These are phyloP conservation scores for Phragmites australis DNA, from an alignment of 176 grass and related monocot species.

Conservation along the genomic window DNA sequence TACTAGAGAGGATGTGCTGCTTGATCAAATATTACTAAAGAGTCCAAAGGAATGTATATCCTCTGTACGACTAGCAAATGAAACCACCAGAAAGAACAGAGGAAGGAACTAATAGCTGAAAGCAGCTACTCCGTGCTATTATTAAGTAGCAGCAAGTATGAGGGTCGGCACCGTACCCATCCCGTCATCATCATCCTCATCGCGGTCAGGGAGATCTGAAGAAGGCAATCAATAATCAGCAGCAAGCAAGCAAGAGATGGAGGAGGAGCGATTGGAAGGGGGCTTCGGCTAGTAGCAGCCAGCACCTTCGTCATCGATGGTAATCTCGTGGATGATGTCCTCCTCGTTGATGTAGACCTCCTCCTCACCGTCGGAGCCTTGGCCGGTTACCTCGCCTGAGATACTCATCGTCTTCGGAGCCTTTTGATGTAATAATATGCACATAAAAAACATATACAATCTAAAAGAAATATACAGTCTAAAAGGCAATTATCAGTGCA, in stretches of 20 bases:
- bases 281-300: background rate
- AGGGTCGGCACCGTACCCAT: slow-evolving; percentile 40
- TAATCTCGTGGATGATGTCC: slow-evolving; percentile 69
- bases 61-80: no score
- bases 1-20: background rate
- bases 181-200: slow-evolving; percentile 4
- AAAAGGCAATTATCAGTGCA: no score
- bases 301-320: slow-evolving; percentile 61
- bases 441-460: no score
- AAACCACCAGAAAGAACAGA: no score
- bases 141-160: background rate
- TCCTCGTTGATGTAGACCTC: slow-evolving; percentile 70
- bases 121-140: no score
- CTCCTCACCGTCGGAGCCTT: slow-evolving; percentile 54
- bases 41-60: no score
- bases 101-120: no score
- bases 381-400: slow-evolving; percentile 17
- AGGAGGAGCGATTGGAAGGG: no score
- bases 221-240: background rate
- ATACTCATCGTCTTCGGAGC: slow-evolving; percentile 52
- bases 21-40: background rate
- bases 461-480: no score
- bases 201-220: slow-evolving; percentile 67
- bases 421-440: no score
- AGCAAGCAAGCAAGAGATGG: background rate